phyloP scores from a whole-genome alignment of 2,329 filamentous ascomycete species.

The Sodiomyces alkalinus region DNA sequence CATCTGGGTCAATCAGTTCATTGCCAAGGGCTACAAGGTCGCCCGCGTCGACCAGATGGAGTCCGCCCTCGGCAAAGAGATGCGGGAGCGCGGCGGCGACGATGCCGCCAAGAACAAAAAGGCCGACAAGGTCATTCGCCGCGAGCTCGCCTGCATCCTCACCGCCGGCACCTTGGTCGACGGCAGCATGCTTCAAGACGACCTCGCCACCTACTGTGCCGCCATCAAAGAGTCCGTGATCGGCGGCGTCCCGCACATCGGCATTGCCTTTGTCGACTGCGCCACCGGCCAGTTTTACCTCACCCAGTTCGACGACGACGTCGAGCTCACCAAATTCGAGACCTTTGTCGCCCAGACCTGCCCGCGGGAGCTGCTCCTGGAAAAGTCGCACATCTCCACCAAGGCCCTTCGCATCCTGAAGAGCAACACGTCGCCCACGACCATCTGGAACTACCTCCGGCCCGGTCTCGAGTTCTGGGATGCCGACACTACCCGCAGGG shows the following conservation, averaged over 20 bases:
- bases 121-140: slow-evolving; percentile 82
- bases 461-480: slow-evolving; percentile 82
- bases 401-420: slow-evolving; percentile 87
- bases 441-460: slow-evolving; percentile 90
- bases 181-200: slow-evolving; percentile 90
- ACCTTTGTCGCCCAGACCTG: slow-evolving; percentile 87
- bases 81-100: slow-evolving; percentile 71
- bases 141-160: slow-evolving; percentile 80
- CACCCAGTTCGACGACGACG: slow-evolving; percentile 83
- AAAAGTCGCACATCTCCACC: slow-evolving; percentile 75
- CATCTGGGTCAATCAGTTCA: slow-evolving; percentile 95
- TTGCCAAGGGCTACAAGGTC: slow-evolving; percentile 95
- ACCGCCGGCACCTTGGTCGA: slow-evolving; percentile 90
- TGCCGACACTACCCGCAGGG: slow-evolving; percentile 64
- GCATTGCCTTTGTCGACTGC: slow-evolving; percentile 86
- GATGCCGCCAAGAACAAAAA: slow-evolving; percentile 46
- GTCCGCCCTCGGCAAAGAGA: slow-evolving; percentile 89
- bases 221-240: slow-evolving; percentile 74
- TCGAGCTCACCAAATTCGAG: slow-evolving; percentile 91
- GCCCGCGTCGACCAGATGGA: slow-evolving; percentile 94
- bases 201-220: slow-evolving; percentile 93
- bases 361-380: slow-evolving; percentile 75
- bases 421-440: slow-evolving; percentile 85
- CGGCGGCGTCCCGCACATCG: slow-evolving; percentile 68
- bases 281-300: slow-evolving; percentile 91